Base-by-base conservation (phyloP, 2,329 filamentous ascomycete genomes). In the Ophiostoma sp. region DNA sequence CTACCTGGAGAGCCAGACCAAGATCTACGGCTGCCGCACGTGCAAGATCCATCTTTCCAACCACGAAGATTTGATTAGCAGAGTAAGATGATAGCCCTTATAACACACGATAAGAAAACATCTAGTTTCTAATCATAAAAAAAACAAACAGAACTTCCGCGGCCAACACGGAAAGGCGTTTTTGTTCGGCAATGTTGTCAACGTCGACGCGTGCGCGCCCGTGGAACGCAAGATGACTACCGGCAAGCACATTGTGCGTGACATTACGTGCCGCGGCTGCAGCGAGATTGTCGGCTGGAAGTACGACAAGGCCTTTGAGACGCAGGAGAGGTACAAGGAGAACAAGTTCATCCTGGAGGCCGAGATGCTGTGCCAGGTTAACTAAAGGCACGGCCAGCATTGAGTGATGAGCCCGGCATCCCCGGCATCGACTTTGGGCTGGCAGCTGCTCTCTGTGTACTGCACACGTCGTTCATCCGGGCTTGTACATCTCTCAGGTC, bases 101-200 rank as follows among this genome's bases (percentile, higher is more conserved):
- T 64, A 13, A 41, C 4, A 48, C 4, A n/a, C 7, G 17, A n/a
- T n/a, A 48, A 48, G 44, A n/a, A 6, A 8, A 11, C 3, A 39
- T 11, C 36, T 39, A 8, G 13, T 39, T 11, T 39, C 36, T 39
- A 39, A 39, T 39, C 27, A 31, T 31, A 31, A 31, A 39, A 39
- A 39, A 23, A 23, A n/a, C 27, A 4, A 11, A 1, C 72, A 98
- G 93, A 97, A 96, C 82, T 99, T 99, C 83, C 93, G 95, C 73
- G 95, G 95, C 77, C 94, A 98, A 80, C 94, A 98, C 80, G 95
- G 95, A 78, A 98, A 98, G 82, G 95, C 95, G 70, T 99, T 94
- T 81, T 90, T 99, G 74, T 98, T 99, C 85, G 91, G 94, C 81
- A 88, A 80, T 73, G 95, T 99, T 70, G 95, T 99, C 80, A 99